These are phyloP conservation scores for Dothideomycetes sp. DNA, from an alignment of 2,329 filamentous ascomycete species.

Conservation along the genomic window DNA sequence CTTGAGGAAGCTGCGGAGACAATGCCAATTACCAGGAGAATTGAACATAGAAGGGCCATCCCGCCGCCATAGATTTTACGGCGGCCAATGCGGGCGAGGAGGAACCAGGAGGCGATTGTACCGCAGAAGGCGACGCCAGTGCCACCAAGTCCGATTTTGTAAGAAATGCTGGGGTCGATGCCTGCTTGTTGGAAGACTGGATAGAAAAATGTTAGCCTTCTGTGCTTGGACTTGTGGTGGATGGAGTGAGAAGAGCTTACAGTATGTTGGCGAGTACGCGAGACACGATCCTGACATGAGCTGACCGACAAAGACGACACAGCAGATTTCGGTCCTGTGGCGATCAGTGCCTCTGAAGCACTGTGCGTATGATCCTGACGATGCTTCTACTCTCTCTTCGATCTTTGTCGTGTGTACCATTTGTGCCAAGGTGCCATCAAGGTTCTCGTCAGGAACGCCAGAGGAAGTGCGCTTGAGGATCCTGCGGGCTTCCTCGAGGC, in stretches of 20 bases:
- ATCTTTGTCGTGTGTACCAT: slow-evolving; percentile 27
- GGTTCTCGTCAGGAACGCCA: no score
- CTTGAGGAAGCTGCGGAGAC: slow-evolving; percentile 26
- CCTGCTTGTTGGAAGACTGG: slow-evolving; percentile 37
- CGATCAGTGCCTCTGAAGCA: slow-evolving; percentile 32
- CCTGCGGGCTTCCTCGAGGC: slow-evolving; percentile 23
- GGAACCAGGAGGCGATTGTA: slow-evolving; percentile 30
- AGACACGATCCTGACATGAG: slow-evolving; percentile 30
- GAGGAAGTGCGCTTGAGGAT: slow-evolving; percentile 23
- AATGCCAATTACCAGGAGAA: slow-evolving; percentile 20
- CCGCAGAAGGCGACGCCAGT: slow-evolving; percentile 30
- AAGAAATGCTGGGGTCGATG: slow-evolving; percentile 25
- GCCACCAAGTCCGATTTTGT: slow-evolving; percentile 27
- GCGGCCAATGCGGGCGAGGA: slow-evolving; percentile 27
- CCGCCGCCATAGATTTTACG: slow-evolving; percentile 26
- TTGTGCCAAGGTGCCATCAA: no score
- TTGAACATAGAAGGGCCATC: not conserved
- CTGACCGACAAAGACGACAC: slow-evolving; percentile 32
- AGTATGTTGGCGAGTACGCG: slow-evolving; percentile 22
- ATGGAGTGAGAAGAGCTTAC: no score
- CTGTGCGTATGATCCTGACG: slow-evolving; percentile 27
- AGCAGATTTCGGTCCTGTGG: slow-evolving; percentile 31
- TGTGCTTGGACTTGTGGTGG: no score
- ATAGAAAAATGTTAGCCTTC: no score
- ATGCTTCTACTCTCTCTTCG: slow-evolving; percentile 14